Conservation (phyloP, 345 rosid genomes). For the Citrus glauca region DNA sequence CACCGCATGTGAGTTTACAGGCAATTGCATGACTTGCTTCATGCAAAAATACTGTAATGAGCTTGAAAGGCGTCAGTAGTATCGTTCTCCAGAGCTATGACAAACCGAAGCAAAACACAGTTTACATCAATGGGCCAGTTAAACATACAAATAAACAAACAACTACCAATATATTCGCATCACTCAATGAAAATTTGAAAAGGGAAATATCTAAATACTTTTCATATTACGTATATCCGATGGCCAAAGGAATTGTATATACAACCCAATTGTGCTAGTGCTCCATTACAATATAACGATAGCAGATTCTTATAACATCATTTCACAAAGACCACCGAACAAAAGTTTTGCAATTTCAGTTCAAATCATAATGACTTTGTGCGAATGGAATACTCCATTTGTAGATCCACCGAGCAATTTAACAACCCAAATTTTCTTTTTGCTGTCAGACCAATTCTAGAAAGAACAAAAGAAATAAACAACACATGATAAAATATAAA, state of each 20-base stretch:
- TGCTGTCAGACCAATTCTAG: neutral
- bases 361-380: neutral
- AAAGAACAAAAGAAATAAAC: neutral
- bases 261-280: too few relatives aligned
- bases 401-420: neutral
- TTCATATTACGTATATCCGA: neutral
- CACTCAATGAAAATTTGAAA: neutral
- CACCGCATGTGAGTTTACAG: constrained; percentile 95
- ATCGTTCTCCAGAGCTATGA: constrained; percentile 91
- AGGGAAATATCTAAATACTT: neutral
- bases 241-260: neutral
- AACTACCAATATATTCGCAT: neutral
- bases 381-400: neutral
- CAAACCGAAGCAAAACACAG: neutral
- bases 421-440: neutral
- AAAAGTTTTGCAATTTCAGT: neutral
- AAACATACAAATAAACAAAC: neutral
- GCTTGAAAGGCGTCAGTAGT: constrained; percentile 86
- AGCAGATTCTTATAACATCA: neutral
- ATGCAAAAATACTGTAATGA: constrained; percentile 88
- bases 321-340: neutral
- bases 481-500: neutral
- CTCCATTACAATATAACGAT: neutral
- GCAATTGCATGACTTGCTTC: constrained; percentile 99
- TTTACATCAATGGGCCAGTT: constrained; percentile 2